phyloP scores from a whole-genome alignment of 2,329 filamentous ascomycete genomes.

The Neofusicoccum ribis region DNA sequence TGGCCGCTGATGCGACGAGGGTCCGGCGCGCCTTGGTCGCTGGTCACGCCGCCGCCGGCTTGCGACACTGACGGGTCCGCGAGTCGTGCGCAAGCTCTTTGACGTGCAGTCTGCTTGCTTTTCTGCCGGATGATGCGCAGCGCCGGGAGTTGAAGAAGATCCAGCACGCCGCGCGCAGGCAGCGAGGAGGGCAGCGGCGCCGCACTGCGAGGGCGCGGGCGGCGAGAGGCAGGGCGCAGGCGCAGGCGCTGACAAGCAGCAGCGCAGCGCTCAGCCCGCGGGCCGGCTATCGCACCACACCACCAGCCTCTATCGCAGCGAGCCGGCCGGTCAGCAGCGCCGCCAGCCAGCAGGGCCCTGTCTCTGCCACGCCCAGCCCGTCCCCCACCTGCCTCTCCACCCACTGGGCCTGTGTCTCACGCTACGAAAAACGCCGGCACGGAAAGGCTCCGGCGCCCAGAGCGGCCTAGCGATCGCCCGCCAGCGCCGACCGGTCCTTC shows the following conservation, averaged over 20 bases:
- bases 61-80: slow-evolving; percentile 16
- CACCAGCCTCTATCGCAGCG: slow-evolving; percentile 13
- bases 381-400: slow-evolving; percentile 13
- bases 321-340: slow-evolving; percentile 12
- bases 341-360: slow-evolving; percentile 3
- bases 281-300: background rate
- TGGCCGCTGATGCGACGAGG: slow-evolving; percentile 15
- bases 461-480: slow-evolving; percentile 10
- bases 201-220: background rate
- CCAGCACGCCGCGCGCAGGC: background rate
- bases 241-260: background rate
- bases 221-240: background rate
- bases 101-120: slow-evolving; percentile 15
- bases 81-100: slow-evolving; percentile 17
- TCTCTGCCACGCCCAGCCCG: slow-evolving; percentile 12
- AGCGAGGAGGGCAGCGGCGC: background rate
- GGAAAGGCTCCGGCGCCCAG: slow-evolving; percentile 9
- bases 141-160: slow-evolving; percentile 9
- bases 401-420: slow-evolving; percentile 15
- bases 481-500: slow-evolving; percentile 13
- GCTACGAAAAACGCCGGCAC: slow-evolving; percentile 15
- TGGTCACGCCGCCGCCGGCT: slow-evolving; percentile 11
- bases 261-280: background rate
- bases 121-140: slow-evolving; percentile 16
- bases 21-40: slow-evolving; percentile 12